Evolutionary conservation across 2,329 filamentous ascomycete genomes (phyloP).

Genomic region (Penicillium sp.): DNA sequence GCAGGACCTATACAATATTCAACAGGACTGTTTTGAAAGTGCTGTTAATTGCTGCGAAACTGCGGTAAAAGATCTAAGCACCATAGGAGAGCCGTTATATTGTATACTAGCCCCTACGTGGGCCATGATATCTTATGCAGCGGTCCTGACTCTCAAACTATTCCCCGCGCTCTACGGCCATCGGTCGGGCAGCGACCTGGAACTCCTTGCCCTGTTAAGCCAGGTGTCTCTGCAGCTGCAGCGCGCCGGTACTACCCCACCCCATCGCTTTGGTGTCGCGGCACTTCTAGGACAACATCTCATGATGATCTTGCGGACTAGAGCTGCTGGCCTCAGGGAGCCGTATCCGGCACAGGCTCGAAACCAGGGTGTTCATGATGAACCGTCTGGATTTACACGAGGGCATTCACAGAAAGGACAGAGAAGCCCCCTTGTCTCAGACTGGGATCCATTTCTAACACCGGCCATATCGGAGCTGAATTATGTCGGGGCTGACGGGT

Average conservation of each 20-base stretch:
- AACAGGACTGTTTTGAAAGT: slow-evolving; percentile 34
- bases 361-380: neutral
- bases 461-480: slow-evolving; percentile 10
- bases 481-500: slow-evolving; percentile 24
- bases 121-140: slow-evolving; percentile 38
- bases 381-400: neutral
- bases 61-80: slow-evolving; percentile 29
- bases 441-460: slow-evolving; percentile 28
- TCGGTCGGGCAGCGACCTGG: slow-evolving; percentile 23
- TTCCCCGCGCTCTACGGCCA: slow-evolving; percentile 27
- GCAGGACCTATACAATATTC: slow-evolving; percentile 20
- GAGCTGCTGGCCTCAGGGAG: slow-evolving; percentile 11
- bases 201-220: slow-evolving; percentile 30
- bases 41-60: slow-evolving; percentile 34
- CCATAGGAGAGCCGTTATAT: slow-evolving; percentile 33
- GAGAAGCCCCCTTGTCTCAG: slow-evolving; percentile 11
- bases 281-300: slow-evolving; percentile 36
- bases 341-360: neutral
- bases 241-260: slow-evolving; percentile 31
- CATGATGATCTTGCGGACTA: slow-evolving; percentile 29
- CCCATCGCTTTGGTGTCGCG: slow-evolving; percentile 35
- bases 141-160: slow-evolving; percentile 30
- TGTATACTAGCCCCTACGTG: slow-evolving; percentile 38
- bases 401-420: neutral
- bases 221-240: slow-evolving; percentile 34